These are phyloP conservation scores for Afroboletus lepidellus DNA, from an alignment of 1,284 basidiomycete species.

Conservation along the genomic window DNA sequence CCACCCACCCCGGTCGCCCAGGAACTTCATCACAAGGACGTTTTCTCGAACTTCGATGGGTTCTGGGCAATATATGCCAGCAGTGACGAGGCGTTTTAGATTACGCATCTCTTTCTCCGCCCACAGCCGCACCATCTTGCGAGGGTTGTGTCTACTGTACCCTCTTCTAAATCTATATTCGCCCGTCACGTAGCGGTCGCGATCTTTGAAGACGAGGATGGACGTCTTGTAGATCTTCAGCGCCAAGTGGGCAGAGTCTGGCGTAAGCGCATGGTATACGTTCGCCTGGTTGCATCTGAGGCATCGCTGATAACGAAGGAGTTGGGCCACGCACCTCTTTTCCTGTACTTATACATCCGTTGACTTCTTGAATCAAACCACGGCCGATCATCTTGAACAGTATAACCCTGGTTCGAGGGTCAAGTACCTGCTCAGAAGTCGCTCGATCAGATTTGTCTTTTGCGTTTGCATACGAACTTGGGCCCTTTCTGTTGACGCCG, in stretches of 20 bases:
- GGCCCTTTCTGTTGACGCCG: conserved; percentile 85
- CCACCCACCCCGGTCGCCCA: conserved; percentile 84
- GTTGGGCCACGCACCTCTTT: conserved; percentile 73
- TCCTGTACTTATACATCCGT: conserved; percentile 92
- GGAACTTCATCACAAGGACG: conserved; percentile 94
- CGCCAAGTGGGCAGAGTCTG: conserved; percentile 67
- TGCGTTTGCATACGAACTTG: conserved; percentile 77
- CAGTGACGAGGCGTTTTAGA: conserved; percentile 77
- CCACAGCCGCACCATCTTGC: conserved; percentile 99
- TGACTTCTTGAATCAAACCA: conserved; percentile 82
- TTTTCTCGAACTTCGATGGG: conserved; percentile 95
- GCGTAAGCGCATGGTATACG: conserved; percentile 84
- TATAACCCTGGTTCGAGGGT: conserved; percentile 87
- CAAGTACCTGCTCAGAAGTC: conserved; percentile 92
- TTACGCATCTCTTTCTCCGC: conserved; percentile 99
- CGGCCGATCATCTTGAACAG: conserved; percentile 92
- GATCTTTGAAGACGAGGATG: conserved; percentile 95
- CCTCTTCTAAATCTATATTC: conserved; percentile 94
- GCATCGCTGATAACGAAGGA: background rate
- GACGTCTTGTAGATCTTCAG: conserved; percentile 99
- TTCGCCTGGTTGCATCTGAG: conserved; percentile 63
- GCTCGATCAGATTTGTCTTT: conserved; percentile 95
- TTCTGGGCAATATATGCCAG: conserved; percentile 84
- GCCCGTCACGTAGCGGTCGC: conserved; percentile 90
- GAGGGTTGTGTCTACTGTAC: conserved; percentile 89